Conservation (phyloP, 495 filamentous ascomycete species). For the Cercophora sp. region DNA sequence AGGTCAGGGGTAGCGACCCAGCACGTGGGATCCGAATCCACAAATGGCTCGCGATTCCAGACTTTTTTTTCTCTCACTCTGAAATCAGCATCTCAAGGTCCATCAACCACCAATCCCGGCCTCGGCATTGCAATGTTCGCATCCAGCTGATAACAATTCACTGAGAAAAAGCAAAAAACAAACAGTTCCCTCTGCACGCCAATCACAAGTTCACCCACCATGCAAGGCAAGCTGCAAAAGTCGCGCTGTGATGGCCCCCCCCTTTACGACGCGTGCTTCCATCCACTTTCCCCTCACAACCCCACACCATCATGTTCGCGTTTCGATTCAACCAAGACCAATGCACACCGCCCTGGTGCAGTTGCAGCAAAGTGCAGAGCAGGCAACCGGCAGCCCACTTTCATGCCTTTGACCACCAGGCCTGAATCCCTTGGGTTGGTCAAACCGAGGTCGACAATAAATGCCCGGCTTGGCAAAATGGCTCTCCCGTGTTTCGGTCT, state of each 20-base stretch:
- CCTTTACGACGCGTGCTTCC: conserved; percentile 12
- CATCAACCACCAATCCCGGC: too few relatives aligned
- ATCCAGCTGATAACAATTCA: too few relatives aligned
- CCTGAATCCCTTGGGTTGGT: too few relatives aligned
- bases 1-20: not conserved
- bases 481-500: too few relatives aligned
- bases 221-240: not conserved
- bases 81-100: too few relatives aligned
- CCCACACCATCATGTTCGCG: too few relatives aligned
- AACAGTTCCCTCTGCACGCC: not conserved
- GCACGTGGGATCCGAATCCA: too few relatives aligned
- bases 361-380: too few relatives aligned
- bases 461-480: conserved; percentile 6
- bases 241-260: not conserved
- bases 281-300: too few relatives aligned
- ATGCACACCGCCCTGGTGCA: conserved; percentile 3
- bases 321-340: not conserved
- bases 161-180: not conserved
- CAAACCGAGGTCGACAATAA: conserved; percentile 1
- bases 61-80: too few relatives aligned
- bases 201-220: not conserved
- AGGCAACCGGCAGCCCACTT: not conserved
- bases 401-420: not conserved
- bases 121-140: too few relatives aligned
- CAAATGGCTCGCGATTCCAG: too few relatives aligned